Percentiles rank a stretch among this genome's conserved stretches.
Evolutionary conservation across 352 stramenopile species (phyloP).

Genomic region (Globisporangium orthogonon): DNA sequence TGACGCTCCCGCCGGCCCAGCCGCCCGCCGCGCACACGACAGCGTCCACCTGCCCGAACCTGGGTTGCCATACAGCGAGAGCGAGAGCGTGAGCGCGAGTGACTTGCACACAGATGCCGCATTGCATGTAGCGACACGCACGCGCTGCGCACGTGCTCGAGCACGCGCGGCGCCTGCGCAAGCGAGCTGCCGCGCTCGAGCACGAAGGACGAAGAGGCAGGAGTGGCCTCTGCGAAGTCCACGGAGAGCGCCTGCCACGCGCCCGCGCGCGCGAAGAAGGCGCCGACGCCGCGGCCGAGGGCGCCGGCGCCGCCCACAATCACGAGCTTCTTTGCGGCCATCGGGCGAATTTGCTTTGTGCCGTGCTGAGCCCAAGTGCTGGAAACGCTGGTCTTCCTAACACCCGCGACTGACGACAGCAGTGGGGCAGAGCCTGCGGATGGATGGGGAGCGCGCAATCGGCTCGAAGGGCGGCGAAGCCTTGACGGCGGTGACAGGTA

Average conservation of each 20-base stretch:
- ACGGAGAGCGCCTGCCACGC: slow-evolving; percentile 70
- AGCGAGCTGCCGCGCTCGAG: slow-evolving; percentile 37
- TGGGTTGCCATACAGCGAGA: slow-evolving; percentile 4
- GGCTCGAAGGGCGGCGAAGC: too few species aligned
- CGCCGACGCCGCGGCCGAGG: slow-evolving; percentile 62
- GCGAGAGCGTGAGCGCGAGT: too few species aligned
- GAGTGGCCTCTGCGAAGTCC: slow-evolving; percentile 53
- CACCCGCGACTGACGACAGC: neutral
- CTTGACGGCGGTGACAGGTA: too few species aligned
- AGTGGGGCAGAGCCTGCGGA: too few species aligned
- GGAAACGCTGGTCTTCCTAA: neutral
- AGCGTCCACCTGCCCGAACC: slow-evolving; percentile 56
- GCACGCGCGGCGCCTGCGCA: slow-evolving; percentile 37
- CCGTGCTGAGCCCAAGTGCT: neutral
- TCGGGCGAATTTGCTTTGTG: neutral
- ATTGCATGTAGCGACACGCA: slow-evolving; percentile 2
- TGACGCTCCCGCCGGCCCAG: slow-evolving; percentile 75
- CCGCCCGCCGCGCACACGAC: slow-evolving; percentile 78
- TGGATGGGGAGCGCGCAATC: neutral
- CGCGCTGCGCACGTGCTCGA: slow-evolving; percentile 49
- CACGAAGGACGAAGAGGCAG: slow-evolving; percentile 27
- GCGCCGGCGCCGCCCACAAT: slow-evolving; percentile 71
- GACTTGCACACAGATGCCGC: neutral
- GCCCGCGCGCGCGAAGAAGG: slow-evolving; percentile 38
- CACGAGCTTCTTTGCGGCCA: slow-evolving; percentile 54